phyloP scores from a whole-genome alignment of 192 early-diverging fungal species.

The Fimicolochytrium jonesii region DNA sequence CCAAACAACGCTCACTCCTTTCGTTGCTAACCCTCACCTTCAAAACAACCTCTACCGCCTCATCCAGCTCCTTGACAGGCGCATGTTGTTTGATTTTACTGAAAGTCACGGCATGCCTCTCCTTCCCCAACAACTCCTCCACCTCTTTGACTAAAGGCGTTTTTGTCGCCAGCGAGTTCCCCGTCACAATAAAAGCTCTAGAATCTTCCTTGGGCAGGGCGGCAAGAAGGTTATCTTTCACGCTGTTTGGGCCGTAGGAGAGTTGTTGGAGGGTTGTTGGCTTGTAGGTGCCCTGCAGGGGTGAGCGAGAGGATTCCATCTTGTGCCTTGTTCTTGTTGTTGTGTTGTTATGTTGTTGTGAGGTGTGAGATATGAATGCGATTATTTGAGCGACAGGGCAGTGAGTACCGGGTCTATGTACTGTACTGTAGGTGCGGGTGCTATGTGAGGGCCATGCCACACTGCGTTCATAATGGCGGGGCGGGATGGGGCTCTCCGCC shows the following conservation, averaged over 20 bases:
- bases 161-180: not conserved
- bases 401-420: too few relatives aligned
- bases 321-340: too few relatives aligned
- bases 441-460: too few relatives aligned
- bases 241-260: constrained; percentile 4
- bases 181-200: constrained; percentile 10
- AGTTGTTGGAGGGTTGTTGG: constrained; percentile 12
- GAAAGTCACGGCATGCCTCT: constrained; percentile 13
- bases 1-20: too few relatives aligned
- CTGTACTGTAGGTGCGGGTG: too few relatives aligned
- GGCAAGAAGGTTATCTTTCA: constrained; percentile 2
- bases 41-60: not conserved
- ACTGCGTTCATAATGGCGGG: too few relatives aligned
- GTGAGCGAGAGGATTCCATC: too few relatives aligned
- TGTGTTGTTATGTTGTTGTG: too few relatives aligned
- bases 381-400: too few relatives aligned
- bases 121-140: not conserved
- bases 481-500: too few relatives aligned
- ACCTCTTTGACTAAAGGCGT: constrained; percentile 8
- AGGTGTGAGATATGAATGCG: too few relatives aligned
- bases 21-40: too few relatives aligned
- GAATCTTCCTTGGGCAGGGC: not conserved
- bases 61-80: constrained; percentile 7
- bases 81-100: constrained; percentile 14
- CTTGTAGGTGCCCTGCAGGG: not conserved